Percentiles rank a stretch among this genome's conserved stretches.
These are phyloP conservation scores for Blastomyces parvus DNA, from an alignment of 2,329 filamentous ascomycete species.

Conservation along the genomic window DNA sequence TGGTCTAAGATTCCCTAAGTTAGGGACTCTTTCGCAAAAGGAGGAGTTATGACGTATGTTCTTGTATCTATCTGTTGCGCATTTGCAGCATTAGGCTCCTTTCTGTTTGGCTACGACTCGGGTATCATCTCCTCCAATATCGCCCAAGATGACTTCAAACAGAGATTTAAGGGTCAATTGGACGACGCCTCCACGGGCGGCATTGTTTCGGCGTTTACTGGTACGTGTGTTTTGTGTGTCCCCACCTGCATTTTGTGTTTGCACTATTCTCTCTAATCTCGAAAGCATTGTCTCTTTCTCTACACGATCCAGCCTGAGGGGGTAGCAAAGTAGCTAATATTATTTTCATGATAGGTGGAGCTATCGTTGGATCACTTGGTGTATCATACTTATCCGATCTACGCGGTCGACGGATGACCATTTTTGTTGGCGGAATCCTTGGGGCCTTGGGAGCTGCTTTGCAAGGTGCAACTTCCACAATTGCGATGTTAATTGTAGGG, in stretches of 20 bases:
- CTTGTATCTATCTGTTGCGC: constrained; percentile 30
- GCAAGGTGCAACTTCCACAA: constrained; percentile 29
- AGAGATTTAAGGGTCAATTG: constrained; percentile 23
- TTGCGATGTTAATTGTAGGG: constrained; percentile 42
- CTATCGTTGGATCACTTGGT: constrained; percentile 29
- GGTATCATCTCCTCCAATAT: constrained; percentile 32
- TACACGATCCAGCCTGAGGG: neutral
- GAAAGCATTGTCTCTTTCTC: neutral
- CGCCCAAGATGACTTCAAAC: constrained; percentile 26
- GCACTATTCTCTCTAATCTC: neutral
- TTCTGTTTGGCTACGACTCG: constrained; percentile 42
- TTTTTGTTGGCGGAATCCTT: constrained; percentile 28
- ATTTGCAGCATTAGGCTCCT: constrained; percentile 40
- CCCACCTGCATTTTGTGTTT: neutral
- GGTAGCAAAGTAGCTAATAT: neutral
- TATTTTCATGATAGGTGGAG: constrained; percentile 24
- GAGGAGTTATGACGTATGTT: constrained; percentile 20
- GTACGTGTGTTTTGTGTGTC: constrained; percentile 13
- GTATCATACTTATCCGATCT: constrained; percentile 28
- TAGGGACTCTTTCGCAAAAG: neutral
- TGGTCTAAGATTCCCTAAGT: neutral
- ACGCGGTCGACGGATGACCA: constrained; percentile 26
- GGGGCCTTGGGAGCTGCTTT: constrained; percentile 28
- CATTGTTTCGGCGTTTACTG: constrained; percentile 34
- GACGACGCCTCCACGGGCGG: constrained; percentile 29